phyloP scores from a whole-genome alignment of 2,329 filamentous ascomycete species.

The Pseudopyrenochaeta lycopersici region DNA sequence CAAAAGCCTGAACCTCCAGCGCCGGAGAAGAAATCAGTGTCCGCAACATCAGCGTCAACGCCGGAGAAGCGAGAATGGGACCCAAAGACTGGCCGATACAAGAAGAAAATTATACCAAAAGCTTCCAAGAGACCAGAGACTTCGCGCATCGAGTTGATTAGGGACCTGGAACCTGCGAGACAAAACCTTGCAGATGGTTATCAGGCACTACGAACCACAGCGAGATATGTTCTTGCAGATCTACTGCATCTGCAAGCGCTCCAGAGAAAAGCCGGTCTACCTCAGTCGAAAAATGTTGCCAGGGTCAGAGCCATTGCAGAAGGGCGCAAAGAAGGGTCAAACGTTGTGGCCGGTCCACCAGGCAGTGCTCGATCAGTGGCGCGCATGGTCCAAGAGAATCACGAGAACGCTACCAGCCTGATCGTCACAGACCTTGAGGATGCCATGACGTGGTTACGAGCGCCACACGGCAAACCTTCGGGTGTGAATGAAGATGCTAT shows the following conservation, averaged over 20 bases:
- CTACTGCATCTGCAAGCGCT: constrained; percentile 36
- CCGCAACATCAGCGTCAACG: background rate
- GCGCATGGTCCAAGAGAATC: constrained; percentile 29
- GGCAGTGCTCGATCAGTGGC: constrained; percentile 33
- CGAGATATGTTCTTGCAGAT: constrained; percentile 30
- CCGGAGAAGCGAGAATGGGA: constrained; percentile 17
- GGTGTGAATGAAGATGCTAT: constrained; percentile 24
- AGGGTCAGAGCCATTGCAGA: constrained; percentile 31
- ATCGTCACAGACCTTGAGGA: constrained; percentile 37
- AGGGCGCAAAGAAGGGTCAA: constrained; percentile 3
- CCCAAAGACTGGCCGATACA: constrained; percentile 17
- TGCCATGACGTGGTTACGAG: constrained; percentile 30
- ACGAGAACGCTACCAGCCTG: constrained; percentile 29
- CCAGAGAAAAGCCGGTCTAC: constrained; percentile 33
- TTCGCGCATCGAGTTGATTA: constrained; percentile 10
- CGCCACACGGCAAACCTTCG: constrained; percentile 19
- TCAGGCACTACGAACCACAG: constrained; percentile 30
- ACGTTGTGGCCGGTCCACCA: constrained; percentile 10
- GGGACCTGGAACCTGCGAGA: constrained; percentile 29
- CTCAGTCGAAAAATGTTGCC: constrained; percentile 24
- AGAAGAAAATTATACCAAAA: constrained; percentile 6
- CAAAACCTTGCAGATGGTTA: constrained; percentile 38
- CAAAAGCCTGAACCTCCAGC: constrained; percentile 34
- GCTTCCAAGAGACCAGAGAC: constrained; percentile 3
- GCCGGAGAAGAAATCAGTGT: constrained; percentile 4